Evolutionary conservation across 2,329 filamentous ascomycete species (phyloP), one percentile per base, ranked within the genome.

Genomic region (Ophiobolus disseminans): DNA sequence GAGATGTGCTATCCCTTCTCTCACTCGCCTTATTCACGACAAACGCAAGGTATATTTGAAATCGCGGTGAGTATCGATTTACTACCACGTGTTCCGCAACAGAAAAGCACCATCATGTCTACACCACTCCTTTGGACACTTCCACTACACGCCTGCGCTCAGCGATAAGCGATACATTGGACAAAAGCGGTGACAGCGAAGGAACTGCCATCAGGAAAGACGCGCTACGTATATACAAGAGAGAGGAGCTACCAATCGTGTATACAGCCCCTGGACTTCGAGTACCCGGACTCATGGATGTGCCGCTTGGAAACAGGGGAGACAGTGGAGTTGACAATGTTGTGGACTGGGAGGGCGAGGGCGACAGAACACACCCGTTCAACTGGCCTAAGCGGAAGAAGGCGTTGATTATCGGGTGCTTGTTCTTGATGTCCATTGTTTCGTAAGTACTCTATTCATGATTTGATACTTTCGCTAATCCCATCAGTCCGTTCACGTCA

Each of bases 331-430:
- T 32, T 30, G 16, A 10, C n/a, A 34, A 50, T 38, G 32, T 56
- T 4, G 52, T 60, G 14, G 52, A 56, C 31, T 60, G 57, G 57
- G 40, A 51, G 9, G 45, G 50, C 14, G 40, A 48, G 6, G 40
- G 56, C 23, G 57, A 70, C 46, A 57, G 62, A 13, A 49, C 54
- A 11, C 69, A 70, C 32, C 68, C 68, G 5, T 43, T 63, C 48
- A 70, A 72, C 40, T 72, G 66, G 60, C 35, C 53, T 3, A 28
- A 30, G 7, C 23, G 16, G 28, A 58, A 50, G 34, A 66, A 66
- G 48, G 58, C 57, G 44, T 52, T 52, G 23, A 62, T 60, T 28
- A 58, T 70, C 26, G 45, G 48, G 16, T 58, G 62, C 17, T 65
- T 64, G 5, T 70, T 70, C 44, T 37, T 66, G 14, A 56, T 63